phyloP scores from a whole-genome alignment of 75 land plant species.

The Selaginella tamariscina region DNA sequence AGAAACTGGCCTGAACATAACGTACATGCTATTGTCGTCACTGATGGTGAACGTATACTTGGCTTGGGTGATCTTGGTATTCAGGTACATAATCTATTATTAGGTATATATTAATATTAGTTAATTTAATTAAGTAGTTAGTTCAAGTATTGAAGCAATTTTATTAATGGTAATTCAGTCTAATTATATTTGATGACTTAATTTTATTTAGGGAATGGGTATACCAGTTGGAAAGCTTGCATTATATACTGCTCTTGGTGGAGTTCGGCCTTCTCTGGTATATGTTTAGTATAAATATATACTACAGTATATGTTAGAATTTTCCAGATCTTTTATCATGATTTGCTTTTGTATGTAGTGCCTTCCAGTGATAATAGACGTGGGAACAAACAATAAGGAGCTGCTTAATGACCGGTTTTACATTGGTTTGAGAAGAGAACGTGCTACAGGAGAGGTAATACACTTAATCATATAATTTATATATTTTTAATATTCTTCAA shows the following conservation, averaged over 20 bases:
- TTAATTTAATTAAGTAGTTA: too few relatives aligned
- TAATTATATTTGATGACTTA: background rate
- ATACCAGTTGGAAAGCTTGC: slow-evolving; percentile 85
- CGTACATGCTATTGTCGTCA: slow-evolving; percentile 80
- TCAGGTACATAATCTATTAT: too few relatives aligned
- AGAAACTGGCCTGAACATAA: slow-evolving; percentile 61
- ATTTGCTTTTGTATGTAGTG: slow-evolving; percentile 35
- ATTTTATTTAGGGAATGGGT: slow-evolving; percentile 60
- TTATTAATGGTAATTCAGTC: background rate
- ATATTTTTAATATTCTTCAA: background rate
- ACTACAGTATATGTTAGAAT: background rate
- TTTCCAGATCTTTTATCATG: slow-evolving; percentile 3
- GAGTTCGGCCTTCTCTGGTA: slow-evolving; percentile 78
- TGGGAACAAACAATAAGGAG: slow-evolving; percentile 87
- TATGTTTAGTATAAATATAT: slow-evolving; percentile 18
- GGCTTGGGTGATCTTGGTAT: slow-evolving; percentile 93
- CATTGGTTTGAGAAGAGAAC: slow-evolving; percentile 63
- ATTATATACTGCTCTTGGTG: slow-evolving; percentile 82
- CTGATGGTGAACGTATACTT: slow-evolving; percentile 84
- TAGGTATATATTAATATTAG: too few relatives aligned
- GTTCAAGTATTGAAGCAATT: too few relatives aligned
- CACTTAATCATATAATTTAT: background rate
- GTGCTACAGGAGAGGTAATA: slow-evolving; percentile 70
- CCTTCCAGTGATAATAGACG: slow-evolving; percentile 87
- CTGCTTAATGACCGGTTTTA: slow-evolving; percentile 80